A percentile compares a stretch with the other conserved stretches of the same genome.
These are phyloP conservation scores for Pythium phragmiticola DNA, from an alignment of 352 stramenopile genomes.

Conservation along the genomic window DNA sequence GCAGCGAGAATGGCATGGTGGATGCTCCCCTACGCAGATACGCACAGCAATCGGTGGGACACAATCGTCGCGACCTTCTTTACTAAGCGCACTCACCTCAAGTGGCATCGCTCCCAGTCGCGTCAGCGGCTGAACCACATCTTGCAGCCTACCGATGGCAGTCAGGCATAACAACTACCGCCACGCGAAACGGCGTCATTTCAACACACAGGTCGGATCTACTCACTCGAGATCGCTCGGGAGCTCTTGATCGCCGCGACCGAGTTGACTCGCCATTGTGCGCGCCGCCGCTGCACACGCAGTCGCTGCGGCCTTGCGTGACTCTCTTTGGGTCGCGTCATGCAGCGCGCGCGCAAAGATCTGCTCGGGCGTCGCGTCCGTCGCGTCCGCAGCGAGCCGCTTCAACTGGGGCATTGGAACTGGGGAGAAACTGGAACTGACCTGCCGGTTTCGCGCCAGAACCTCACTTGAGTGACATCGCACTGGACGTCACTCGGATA, in stretches of 20 bases:
- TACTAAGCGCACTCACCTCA: not conserved
- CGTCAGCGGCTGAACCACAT: not conserved
- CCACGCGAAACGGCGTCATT: not conserved
- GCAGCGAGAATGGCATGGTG: not conserved
- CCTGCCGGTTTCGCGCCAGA: constrained; percentile 10
- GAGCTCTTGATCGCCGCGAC: not conserved
- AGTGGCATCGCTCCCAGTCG: not conserved
- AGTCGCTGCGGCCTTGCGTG: constrained; percentile 37
- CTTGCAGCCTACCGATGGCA: not conserved
- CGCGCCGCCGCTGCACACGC: constrained; percentile 35
- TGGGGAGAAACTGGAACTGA: not conserved
- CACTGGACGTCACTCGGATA: not conserved
- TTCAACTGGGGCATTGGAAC: constrained; percentile 45
- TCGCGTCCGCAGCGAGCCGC: constrained; percentile 23
- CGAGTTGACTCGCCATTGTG: constrained; percentile 34
- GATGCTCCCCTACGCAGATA: constrained; percentile 1
- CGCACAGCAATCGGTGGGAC: not conserved
- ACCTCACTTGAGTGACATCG: constrained; percentile 15
- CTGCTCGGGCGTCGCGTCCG: constrained; percentile 38
- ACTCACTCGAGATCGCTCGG: constrained; percentile 15
- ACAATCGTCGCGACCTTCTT: not conserved
- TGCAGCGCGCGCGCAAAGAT: constrained; percentile 60
- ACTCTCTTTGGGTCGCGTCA: constrained; percentile 15
- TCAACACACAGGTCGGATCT: not conserved
- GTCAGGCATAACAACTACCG: too few relatives aligned